Conservation (phyloP, 2,329 filamentous ascomycete genomes). For the Rhynchosporium agropyri region DNA sequence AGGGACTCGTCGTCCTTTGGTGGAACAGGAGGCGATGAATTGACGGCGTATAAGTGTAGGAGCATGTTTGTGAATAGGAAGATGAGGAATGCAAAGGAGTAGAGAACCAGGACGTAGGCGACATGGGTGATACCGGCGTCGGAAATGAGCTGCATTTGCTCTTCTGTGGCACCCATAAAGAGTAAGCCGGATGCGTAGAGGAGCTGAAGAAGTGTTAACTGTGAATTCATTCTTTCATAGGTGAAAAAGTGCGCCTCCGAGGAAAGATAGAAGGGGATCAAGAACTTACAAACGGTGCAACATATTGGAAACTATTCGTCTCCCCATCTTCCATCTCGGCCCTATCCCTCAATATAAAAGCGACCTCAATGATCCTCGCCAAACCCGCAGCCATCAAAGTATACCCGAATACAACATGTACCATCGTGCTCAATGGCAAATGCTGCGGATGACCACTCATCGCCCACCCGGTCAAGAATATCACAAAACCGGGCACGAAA, state of each 20-base stretch:
- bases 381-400: constrained; percentile 89
- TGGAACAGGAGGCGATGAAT: constrained; percentile 45
- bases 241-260: background rate
- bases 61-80: constrained; percentile 93
- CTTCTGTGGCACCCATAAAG: constrained; percentile 96
- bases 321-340: constrained; percentile 67
- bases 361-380: constrained; percentile 85
- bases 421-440: constrained; percentile 80
- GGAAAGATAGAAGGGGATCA: background rate
- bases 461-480: constrained; percentile 89
- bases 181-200: constrained; percentile 91
- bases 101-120: constrained; percentile 88
- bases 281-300: constrained; percentile 68
- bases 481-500: constrained; percentile 87
- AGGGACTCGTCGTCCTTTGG: constrained; percentile 39
- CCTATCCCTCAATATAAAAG: constrained; percentile 80
- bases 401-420: constrained; percentile 90
- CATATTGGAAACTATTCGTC: constrained; percentile 72
- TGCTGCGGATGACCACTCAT: constrained; percentile 93
- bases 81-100: constrained; percentile 84
- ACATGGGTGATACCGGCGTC: constrained; percentile 81
- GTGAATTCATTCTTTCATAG: background rate
- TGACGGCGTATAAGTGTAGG: constrained; percentile 77
- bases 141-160: constrained; percentile 83
- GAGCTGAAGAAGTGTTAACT: constrained; percentile 57